A percentile compares a stretch with the other conserved stretches of the same genome.
phyloP scores from a whole-genome alignment of 768 basidiomycete species.

The Leccinum ochraceum region DNA sequence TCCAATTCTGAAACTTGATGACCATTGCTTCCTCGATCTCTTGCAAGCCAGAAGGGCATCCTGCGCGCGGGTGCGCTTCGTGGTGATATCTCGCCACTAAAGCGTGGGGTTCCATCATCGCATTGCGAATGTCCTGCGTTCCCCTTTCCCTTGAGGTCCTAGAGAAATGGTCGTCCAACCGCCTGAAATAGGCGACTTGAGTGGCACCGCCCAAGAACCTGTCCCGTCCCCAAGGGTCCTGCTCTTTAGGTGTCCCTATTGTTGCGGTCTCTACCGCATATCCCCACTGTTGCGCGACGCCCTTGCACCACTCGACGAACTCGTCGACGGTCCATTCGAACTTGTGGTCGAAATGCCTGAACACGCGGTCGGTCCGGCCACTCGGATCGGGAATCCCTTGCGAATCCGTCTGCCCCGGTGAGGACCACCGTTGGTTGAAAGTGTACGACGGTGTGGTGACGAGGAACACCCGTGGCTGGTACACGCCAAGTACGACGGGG shows the following conservation, averaged over 20 bases:
- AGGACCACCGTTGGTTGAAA: slow-evolving; percentile 75
- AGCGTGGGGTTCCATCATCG: slow-evolving; percentile 39
- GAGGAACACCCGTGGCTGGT: slow-evolving; percentile 71
- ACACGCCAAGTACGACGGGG: slow-evolving; percentile 72
- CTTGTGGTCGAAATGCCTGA: slow-evolving; percentile 83
- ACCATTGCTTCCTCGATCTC: slow-evolving; percentile 54
- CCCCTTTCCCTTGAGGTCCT: slow-evolving; percentile 32
- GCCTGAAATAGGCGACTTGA: slow-evolving; percentile 63
- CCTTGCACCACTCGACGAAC: slow-evolving; percentile 63
- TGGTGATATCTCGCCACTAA: slow-evolving; percentile 52
- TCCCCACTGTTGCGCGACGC: slow-evolving; percentile 64
- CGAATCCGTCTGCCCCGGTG: slow-evolving; percentile 47
- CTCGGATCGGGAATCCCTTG: slow-evolving; percentile 75
- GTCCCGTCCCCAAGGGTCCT: slow-evolving; percentile 75
- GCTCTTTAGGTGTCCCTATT: slow-evolving; percentile 58
- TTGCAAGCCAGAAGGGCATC: slow-evolving; percentile 40
- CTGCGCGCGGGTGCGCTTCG: slow-evolving; percentile 48
- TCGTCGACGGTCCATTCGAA: slow-evolving; percentile 87
- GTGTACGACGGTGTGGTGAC: slow-evolving; percentile 86
- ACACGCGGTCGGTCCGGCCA: slow-evolving; percentile 66
- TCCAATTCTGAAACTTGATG: slow-evolving; percentile 49
- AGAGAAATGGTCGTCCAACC: slow-evolving; percentile 40
- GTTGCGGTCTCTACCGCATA: slow-evolving; percentile 62
- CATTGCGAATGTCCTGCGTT: slow-evolving; percentile 7
- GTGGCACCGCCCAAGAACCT: slow-evolving; percentile 63